Evolutionary conservation across 2,329 filamentous ascomycete species (phyloP), one percentile per base, ranked within the genome.

Genomic region (Cordyceps tenuipes): DNA sequence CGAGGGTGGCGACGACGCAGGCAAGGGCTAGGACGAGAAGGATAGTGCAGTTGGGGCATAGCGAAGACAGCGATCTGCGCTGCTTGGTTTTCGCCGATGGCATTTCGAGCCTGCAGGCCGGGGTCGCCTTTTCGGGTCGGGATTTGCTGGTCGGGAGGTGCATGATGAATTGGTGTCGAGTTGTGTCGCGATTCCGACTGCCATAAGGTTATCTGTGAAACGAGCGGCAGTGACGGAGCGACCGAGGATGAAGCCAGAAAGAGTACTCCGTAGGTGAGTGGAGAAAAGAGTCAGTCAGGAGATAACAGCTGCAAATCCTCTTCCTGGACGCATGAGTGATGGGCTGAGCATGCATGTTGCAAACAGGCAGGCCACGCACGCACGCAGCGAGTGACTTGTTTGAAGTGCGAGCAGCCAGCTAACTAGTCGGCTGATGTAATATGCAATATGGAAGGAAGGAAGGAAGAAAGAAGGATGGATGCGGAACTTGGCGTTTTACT

Each of bases 1-100:
- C 63, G 36, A 66, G 63, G 41, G 49, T 56, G 12, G 51, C 63
- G 55, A 55, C 47, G 58, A 26, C 46, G 48, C 53, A 52, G 5
- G 59, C 59, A 26, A 52, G 2, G n/a, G 39, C 52, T 19, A 61
- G n/a, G 36, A 52, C 53, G 53, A 61, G 39, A 31, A 47, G 19
- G 19, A 57, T 13, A 26, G 57, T 34, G 48, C 59, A 61, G 48
- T 52, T 53, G 21, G 47, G 29, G 34, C 59, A 61, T 52, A 19
- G n/a, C 21, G 59, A 61, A 26, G 31, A 43, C 10, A 8, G 57
- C 21, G 57, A 26, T 41, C 39, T 46, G 39, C 57, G 58, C 43
- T 44, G 58, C 43, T 44, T 26, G 41, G 23, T 46, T 29, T 23
- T 46, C n/a, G 29, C n/a, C 12, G 15, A 44, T 23, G 29, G 12